phyloP scores from a whole-genome alignment of 164 flowering plant species.

The Berberis thunbergii region DNA sequence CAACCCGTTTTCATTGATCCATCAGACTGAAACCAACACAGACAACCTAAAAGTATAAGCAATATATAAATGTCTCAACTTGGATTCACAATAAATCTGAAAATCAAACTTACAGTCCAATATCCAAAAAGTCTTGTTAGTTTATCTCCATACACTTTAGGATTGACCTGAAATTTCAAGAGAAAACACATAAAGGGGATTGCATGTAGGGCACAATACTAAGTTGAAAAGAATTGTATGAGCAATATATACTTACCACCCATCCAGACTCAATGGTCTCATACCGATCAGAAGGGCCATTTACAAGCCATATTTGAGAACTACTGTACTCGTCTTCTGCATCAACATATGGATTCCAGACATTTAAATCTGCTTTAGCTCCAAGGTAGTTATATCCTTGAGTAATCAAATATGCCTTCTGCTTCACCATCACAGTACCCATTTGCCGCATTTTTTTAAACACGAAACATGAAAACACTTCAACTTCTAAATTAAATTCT shows the following conservation, averaged over 20 bases:
- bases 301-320: slow-evolving; percentile 24
- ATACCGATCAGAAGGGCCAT: slow-evolving; percentile 15
- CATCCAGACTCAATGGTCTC: slow-evolving; percentile 34
- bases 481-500: too few relatives aligned
- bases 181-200: too few relatives aligned
- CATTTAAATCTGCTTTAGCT: slow-evolving; percentile 36
- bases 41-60: not conserved
- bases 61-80: not conserved
- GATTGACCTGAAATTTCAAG: slow-evolving; percentile 37
- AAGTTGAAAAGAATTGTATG: not conserved
- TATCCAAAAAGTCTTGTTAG: slow-evolving; percentile 35
- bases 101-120: slow-evolving; percentile 41
- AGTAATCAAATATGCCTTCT: slow-evolving; percentile 31
- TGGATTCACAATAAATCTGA: not conserved
- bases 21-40: slow-evolving; percentile 25
- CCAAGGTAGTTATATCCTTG: slow-evolving; percentile 31
- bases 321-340: slow-evolving; percentile 35
- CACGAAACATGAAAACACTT: too few relatives aligned
- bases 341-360: slow-evolving; percentile 39
- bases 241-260: slow-evolving; percentile 4
- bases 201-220: not conserved
- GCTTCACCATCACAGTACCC: not conserved
- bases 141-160: slow-evolving; percentile 42
- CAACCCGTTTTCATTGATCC: slow-evolving; percentile 37
- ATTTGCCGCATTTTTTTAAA: too few relatives aligned